A percentile compares a stretch with the other conserved stretches of the same genome.
These are phyloP conservation scores for Achaetomium macrosporum DNA, from an alignment of 2,329 filamentous ascomycete genomes.

Conservation along the genomic window DNA sequence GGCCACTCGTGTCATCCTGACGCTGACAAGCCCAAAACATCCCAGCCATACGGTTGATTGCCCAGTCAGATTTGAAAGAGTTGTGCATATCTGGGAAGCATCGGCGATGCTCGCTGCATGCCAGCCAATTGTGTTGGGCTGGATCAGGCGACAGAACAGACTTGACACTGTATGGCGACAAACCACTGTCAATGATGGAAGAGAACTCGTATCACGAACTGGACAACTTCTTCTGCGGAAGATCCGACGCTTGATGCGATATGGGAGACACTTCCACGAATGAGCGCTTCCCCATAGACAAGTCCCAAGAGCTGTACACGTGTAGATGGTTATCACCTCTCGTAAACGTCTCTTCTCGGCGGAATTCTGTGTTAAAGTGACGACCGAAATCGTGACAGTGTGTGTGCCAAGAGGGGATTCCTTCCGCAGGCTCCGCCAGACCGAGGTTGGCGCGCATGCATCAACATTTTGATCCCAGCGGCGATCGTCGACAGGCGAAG, in stretches of 20 bases:
- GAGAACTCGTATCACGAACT: too few species aligned
- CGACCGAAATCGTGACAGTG: not conserved
- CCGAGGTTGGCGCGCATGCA: constrained; percentile 14
- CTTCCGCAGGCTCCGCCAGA: constrained; percentile 16
- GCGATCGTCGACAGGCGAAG: constrained; percentile 11
- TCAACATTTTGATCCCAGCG: constrained; percentile 11
- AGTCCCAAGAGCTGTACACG: too few species aligned
- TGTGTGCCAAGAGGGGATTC: not conserved
- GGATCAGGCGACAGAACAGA: not conserved
- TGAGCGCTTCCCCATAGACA: too few species aligned
- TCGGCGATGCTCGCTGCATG: constrained; percentile 2
- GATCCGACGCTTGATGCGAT: too few species aligned
- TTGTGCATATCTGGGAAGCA: constrained; percentile 2
- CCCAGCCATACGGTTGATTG: not conserved
- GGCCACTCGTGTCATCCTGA: too few species aligned
- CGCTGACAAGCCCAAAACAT: too few species aligned
- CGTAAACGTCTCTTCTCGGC: not conserved
- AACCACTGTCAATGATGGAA: too few species aligned
- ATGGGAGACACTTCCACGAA: too few species aligned
- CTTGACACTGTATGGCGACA: not conserved
- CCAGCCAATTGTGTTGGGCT: not conserved
- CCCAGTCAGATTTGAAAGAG: not conserved
- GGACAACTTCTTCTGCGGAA: too few species aligned
- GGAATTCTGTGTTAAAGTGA: not conserved
- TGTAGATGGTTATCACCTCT: too few species aligned